These are phyloP conservation scores for Metschnikowia chrysomelidarum DNA, from an alignment of 805 yeast species.

Conservation along the genomic window DNA sequence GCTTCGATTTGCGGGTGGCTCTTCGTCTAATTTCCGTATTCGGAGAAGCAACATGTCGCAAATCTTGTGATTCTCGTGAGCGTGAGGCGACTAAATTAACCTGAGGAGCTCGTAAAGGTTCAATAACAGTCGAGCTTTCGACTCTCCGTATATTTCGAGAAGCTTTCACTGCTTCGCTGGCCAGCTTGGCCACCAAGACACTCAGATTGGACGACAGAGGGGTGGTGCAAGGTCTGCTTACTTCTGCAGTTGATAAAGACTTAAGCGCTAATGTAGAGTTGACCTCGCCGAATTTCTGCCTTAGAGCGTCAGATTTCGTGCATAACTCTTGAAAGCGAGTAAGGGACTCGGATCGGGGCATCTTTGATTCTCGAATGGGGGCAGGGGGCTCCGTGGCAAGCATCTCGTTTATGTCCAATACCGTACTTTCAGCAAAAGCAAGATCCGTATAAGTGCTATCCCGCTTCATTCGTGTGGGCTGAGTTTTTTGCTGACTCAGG, in stretches of 20 bases:
- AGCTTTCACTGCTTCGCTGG: too few species aligned
- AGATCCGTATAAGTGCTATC: conserved; percentile 15
- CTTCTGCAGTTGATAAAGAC: conserved; percentile 7
- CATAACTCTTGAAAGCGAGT: conserved; percentile 32
- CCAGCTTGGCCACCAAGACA: too few species aligned
- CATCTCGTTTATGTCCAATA: conserved; percentile 20
- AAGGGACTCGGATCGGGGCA: conserved; percentile 29
- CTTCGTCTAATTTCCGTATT: conserved; percentile 1
- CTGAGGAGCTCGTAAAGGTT: too few species aligned
- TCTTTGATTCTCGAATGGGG: background rate
- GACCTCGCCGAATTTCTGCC: conserved; percentile 17
- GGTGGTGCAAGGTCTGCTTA: conserved; percentile 6
- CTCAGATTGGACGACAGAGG: conserved; percentile 1
- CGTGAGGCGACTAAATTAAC: too few species aligned
- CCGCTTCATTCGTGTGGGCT: conserved; percentile 8
- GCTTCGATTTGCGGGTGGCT: conserved; percentile 5
- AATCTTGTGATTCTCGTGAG: background rate
- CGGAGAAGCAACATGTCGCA: background rate
- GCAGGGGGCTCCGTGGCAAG: conserved; percentile 18
- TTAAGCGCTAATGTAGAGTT: conserved; percentile 13
- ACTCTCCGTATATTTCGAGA: too few species aligned
- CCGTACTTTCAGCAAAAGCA: conserved; percentile 18
- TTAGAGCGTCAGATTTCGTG: conserved; percentile 18
- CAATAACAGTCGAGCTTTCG: too few species aligned
- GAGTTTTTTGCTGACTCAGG: conserved; percentile 1